phyloP scores from a whole-genome alignment of 1,284 basidiomycete genomes.

The Chalciporus sp. region DNA sequence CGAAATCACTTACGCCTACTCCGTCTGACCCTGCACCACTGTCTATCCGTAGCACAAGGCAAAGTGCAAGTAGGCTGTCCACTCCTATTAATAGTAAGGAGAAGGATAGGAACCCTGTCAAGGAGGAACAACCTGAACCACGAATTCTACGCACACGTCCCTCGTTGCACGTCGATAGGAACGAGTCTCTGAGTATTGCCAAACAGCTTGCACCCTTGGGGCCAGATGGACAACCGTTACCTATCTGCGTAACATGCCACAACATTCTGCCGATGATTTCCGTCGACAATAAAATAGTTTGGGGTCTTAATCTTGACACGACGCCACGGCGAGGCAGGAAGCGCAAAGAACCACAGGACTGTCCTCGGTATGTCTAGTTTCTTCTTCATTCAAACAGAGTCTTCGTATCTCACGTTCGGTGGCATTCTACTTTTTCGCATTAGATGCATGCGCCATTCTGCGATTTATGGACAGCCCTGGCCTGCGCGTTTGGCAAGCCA shows the following conservation, averaged over 20 bases:
- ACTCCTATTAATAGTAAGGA: constrained; percentile 37
- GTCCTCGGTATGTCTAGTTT: constrained; percentile 60
- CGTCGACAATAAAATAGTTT: constrained; percentile 70
- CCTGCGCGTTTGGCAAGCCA: constrained; percentile 59
- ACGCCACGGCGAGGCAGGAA: constrained; percentile 48
- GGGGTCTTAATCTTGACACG: constrained; percentile 59
- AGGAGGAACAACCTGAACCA: constrained; percentile 52
- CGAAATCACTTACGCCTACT: constrained; percentile 29
- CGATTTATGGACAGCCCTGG: constrained; percentile 72
- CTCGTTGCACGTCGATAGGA: constrained; percentile 35
- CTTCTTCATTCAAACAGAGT: constrained; percentile 17
- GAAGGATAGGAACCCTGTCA: constrained; percentile 44
- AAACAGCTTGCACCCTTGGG: constrained; percentile 47
- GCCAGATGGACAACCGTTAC: constrained; percentile 58
- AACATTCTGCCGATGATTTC: constrained; percentile 72
- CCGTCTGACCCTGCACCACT: constrained; percentile 23
- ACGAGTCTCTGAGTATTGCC: constrained; percentile 40
- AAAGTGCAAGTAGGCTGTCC: constrained; percentile 29
- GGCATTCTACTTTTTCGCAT: constrained; percentile 9
- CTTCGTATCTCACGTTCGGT: constrained; percentile 21
- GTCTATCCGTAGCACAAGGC: constrained; percentile 19
- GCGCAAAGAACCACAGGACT: constrained; percentile 65
- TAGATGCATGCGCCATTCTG: constrained; percentile 76
- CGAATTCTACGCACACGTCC: constrained; percentile 51
- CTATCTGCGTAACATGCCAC: constrained; percentile 65